Base-by-base conservation (phyloP, 176 grass and related monocot species). In the Lolium multiflorum region DNA sequence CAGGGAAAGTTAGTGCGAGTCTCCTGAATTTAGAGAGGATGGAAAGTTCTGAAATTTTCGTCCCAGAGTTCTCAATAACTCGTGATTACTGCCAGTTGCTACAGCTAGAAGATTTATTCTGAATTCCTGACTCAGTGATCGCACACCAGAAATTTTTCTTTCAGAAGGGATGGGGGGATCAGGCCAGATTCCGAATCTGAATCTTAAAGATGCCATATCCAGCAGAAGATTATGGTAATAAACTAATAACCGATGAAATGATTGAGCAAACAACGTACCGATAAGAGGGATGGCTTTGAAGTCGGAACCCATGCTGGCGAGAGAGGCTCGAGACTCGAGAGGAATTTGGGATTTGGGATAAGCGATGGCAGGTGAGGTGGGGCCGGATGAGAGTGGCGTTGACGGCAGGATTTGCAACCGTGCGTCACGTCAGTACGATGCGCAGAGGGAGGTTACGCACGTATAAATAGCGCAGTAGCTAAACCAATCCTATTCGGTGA, bases 251-350 rank as follows among this genome's bases (percentile, higher is more conserved):
- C 0, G 15, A 73, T 10, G 2, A 24, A 74, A 28, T 3, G 4
- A 11, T 20, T 56, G 54, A 56, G 14, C 16, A 56, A 37, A 35
- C 15, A 68, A 1, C 83, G 4, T 93, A 96, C 94, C 94, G 16
- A 96, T 93, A 62, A 96, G 78, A 35, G 94, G 91, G 31, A 96
- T 96, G 25, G 89, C 73, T 79, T 88, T 91, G 91, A 96, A 96
- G 70, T 88, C 89, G 89, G 89, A 93, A 41, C 78, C 89, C 94
- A 93, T 96, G 85, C 16, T 28, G 73, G 38, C 21, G 35, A 65
- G 54, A 22, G 26, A 37, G 48, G 9, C 9, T 2, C 2, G 57
- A 14, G 25, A 25, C 8, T 4, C 31, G 38, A 57, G 11, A 8
- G 12, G 35, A 28, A 14, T 25, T 28, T 50, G 22, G 47, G 48